Evolutionary conservation across 2,329 filamentous ascomycete genomes (phyloP), one percentile per base, ranked within the genome.

Genomic region (Ophiosphaerella korrae): DNA sequence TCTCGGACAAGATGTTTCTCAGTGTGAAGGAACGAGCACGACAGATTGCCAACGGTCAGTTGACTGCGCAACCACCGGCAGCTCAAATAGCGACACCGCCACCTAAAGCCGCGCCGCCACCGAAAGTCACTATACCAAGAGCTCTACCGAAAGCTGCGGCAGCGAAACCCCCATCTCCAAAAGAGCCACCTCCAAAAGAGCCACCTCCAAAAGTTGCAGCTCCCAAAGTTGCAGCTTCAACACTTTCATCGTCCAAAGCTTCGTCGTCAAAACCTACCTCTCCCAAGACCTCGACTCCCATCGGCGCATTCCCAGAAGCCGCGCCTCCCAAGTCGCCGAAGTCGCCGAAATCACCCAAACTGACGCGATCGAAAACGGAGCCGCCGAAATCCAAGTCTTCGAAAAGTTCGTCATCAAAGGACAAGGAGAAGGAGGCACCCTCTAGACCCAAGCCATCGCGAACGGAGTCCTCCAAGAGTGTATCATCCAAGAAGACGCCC

Each of bases 1-100:
- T 48, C 37, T 33, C 26, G 34, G 42, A 50, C 50, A 53, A 50
- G 23, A 62, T 62, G 58, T 62, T 60, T 47, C 52, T 57, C 49
- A 60, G 59, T 43, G 59, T 62, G 14, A 63, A 60, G 48, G 57
- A 63, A 48, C 48, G 60, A 53, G 46, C 39, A 24, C 31, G 46
- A 33, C 39, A 42, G 37, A 55, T 55, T 29, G 44, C 48, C 11
- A 52, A 35, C 23, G 48, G 52, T 5, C 52, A 51, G 41, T 51
- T 48, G 48, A 33, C 44, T 16, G 35, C 38, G 24, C 39, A 45
- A 39, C 37, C 38, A 9, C 51, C 51, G 32, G 45, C 50, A n/a
- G 45, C 45, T 21, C 39, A 53, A 47, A 11, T 47, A 45, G 40
- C 52, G 42, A 39, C 50, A 45, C 13, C 40, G 21, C 24, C 39